Evolutionary conservation across 495 filamentous ascomycete genomes (phyloP).

Genomic region (Cladorrhinum samala): DNA sequence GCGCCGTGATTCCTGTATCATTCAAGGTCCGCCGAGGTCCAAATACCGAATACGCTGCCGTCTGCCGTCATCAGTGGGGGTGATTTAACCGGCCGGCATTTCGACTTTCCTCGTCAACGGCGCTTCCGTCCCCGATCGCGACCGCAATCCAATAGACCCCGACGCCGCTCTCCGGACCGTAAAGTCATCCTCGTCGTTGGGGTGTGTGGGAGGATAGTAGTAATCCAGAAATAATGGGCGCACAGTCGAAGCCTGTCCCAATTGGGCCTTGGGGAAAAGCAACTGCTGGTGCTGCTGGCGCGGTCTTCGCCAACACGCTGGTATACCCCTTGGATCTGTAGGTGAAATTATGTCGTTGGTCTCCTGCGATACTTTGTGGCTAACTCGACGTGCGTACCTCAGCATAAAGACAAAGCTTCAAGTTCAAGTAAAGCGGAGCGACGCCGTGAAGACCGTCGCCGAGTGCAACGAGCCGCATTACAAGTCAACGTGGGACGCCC

Average conservation of each 20-base stretch:
- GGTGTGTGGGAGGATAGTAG: slow-evolving; percentile 5
- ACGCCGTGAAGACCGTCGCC: slow-evolving; percentile 24
- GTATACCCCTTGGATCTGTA: slow-evolving; percentile 98
- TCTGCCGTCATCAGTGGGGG: slow-evolving; percentile 14
- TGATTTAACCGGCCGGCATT: slow-evolving; percentile 8
- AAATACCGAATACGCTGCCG: neutral
- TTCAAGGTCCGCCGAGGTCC: neutral
- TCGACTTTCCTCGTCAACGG: neutral
- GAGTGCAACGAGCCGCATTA: slow-evolving; percentile 60
- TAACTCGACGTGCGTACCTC: slow-evolving; percentile 5
- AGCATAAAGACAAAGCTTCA: slow-evolving; percentile 97
- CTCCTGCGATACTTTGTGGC: neutral
- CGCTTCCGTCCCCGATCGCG: neutral
- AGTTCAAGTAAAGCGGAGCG: slow-evolving; percentile 76
- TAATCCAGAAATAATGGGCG: slow-evolving; percentile 53
- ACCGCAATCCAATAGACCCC: neutral
- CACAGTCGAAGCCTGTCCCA: slow-evolving; percentile 67
- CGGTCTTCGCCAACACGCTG: slow-evolving; percentile 88
- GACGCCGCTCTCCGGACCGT: neutral
- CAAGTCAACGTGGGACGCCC: slow-evolving; percentile 76
- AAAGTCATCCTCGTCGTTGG: neutral
- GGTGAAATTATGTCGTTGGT: slow-evolving; percentile 25
- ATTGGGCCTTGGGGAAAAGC: slow-evolving; percentile 93
- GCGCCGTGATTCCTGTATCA: too few relatives aligned
- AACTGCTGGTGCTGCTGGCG: slow-evolving; percentile 86